Percentiles rank a stretch among this genome's conserved stretches.
phyloP scores from a whole-genome alignment of 495 filamentous ascomycete species.

The Lasiosphaeriaceae sp. region DNA sequence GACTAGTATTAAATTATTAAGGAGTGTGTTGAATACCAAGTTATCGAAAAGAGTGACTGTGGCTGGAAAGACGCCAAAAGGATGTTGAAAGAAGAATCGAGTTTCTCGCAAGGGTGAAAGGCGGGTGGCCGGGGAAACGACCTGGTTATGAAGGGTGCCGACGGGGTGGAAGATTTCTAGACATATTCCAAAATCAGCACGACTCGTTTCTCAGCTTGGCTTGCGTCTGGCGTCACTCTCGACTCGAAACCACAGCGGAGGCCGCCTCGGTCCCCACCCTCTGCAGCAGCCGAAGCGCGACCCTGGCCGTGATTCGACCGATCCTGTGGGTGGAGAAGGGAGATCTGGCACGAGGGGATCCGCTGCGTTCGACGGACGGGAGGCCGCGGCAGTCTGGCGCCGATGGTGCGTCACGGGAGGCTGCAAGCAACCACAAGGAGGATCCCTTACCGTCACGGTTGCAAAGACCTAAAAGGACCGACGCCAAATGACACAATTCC shows the following conservation, averaged over 20 bases:
- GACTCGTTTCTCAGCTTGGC: conserved; percentile 1
- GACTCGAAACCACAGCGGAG: conserved; percentile 6
- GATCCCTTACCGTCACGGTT: conserved; percentile 67
- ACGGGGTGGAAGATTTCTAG: conserved; percentile 22
- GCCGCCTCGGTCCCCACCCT: conserved; percentile 11
- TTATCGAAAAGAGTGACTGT: conserved; percentile 47
- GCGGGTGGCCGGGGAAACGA: conserved; percentile 38
- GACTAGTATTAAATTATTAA: conserved; percentile 52
- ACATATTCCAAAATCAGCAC: conserved; percentile 18
- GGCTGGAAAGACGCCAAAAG: conserved; percentile 38
- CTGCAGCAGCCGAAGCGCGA: conserved; percentile 2
- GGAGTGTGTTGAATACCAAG: conserved; percentile 48
- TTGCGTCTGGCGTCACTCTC: background rate
- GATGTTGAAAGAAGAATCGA: conserved; percentile 25
- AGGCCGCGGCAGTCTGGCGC: conserved; percentile 12
- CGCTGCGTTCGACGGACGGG: conserved; percentile 9
- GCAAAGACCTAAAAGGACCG: conserved; percentile 44
- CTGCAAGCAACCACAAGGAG: background rate
- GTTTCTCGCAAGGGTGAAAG: conserved; percentile 31
- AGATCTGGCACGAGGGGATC: conserved; percentile 17
- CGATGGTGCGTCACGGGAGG: background rate
- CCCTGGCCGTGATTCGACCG: conserved; percentile 12
- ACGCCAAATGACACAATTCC: conserved; percentile 50
- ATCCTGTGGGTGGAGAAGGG: conserved; percentile 8
- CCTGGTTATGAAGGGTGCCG: conserved; percentile 32